These are phyloP conservation scores for Larix kaempferi DNA, from an alignment of 75 land plant species.

Conservation along the genomic window DNA sequence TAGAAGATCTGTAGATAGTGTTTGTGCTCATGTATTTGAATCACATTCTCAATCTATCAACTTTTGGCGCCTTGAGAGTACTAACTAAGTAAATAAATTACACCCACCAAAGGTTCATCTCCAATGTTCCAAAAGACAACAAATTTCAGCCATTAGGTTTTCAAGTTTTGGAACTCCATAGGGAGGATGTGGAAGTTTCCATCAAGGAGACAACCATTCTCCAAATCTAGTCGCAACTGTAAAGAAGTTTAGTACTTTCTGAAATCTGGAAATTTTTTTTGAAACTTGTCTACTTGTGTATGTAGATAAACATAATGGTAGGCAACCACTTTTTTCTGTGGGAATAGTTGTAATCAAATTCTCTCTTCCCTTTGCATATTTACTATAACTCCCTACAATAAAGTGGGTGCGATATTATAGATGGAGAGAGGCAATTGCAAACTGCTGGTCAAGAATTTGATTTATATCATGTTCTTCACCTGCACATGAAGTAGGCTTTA, in stretches of 20 bases:
- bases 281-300: not conserved
- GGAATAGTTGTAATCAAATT: too few species aligned
- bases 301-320: not conserved
- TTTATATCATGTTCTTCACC: too few species aligned
- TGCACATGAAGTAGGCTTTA: too few species aligned
- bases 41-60: conserved; percentile 47
- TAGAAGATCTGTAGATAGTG: conserved; percentile 51
- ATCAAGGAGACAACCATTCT: conserved; percentile 64
- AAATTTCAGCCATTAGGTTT: conserved; percentile 67
- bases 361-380: too few species aligned
- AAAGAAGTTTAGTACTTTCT: conserved; percentile 43
- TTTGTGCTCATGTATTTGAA: conserved; percentile 75
- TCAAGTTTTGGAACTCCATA: conserved; percentile 89
- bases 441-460: too few species aligned
- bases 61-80: conserved; percentile 39
- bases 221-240: conserved; percentile 36
- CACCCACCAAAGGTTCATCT: conserved; percentile 46
- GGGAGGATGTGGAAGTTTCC: conserved; percentile 73
- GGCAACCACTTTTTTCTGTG: not conserved
- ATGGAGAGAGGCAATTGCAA: too few species aligned
- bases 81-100: conserved; percentile 29
- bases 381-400: too few species aligned
- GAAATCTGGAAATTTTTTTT: not conserved
- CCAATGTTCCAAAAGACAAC: conserved; percentile 59
- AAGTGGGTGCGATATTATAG: too few species aligned